Conservation (phyloP, 805 yeast species). For the Lipomyces kockii region DNA sequence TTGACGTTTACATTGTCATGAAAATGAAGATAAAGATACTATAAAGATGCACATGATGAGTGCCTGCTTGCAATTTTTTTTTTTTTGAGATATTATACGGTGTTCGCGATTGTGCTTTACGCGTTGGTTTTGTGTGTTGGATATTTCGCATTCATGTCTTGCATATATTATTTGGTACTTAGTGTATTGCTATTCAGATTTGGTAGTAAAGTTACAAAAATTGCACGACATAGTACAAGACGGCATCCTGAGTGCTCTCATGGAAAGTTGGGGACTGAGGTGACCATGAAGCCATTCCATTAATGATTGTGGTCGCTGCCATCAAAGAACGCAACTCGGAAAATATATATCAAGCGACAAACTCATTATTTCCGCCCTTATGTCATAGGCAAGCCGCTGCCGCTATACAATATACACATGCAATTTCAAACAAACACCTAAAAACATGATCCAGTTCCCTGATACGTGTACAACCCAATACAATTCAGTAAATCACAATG, state of each 20-base stretch:
- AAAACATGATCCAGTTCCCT: background rate
- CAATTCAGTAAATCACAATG: background rate
- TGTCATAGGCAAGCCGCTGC: background rate
- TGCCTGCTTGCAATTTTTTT: background rate
- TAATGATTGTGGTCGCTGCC: too few relatives aligned
- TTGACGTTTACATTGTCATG: constrained; percentile 21
- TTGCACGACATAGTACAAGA: too few relatives aligned
- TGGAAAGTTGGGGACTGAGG: background rate
- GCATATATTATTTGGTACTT: background rate
- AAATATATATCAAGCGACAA: too few relatives aligned
- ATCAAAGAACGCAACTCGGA: too few relatives aligned
- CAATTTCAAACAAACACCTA: background rate
- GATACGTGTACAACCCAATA: background rate
- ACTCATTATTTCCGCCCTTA: background rate
- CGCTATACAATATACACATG: background rate
- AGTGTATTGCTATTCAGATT: too few relatives aligned
- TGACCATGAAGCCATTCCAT: background rate
- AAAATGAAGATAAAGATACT: constrained; percentile 21
- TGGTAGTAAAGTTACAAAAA: too few relatives aligned
- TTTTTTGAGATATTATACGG: background rate
- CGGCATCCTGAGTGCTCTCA: too few relatives aligned
- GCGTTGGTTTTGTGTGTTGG: background rate
- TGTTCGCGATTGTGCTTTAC: background rate
- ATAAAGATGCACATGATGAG: constrained; percentile 1
- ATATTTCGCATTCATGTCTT: background rate